Evolutionary conservation across 2,329 filamentous ascomycete genomes (phyloP), one percentile per base, ranked within the genome.

Genomic region (Phyllosticta paracitricarpa): DNA sequence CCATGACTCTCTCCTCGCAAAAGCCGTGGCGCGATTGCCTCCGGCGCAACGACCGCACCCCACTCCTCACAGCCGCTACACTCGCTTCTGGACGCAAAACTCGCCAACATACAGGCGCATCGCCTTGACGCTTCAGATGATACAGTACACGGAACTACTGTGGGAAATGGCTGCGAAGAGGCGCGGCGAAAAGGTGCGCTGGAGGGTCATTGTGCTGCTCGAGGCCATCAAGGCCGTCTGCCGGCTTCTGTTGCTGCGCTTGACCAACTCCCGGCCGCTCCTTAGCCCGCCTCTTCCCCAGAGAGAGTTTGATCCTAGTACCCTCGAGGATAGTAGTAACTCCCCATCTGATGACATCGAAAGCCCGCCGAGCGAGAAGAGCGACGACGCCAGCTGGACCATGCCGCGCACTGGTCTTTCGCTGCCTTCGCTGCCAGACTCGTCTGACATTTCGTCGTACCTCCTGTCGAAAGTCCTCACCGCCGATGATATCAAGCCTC

Each of bases 91-190:
- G 81, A 79, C 80, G 19, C 77, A 80, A 56, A 79, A 80, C 60
- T 86, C 83, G 68, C 79, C 82, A 4, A 80, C 90, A 9, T 99
- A 99, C 74, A 84, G 87, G 63, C 84, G 89, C 63, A 84, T 95
- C 60, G 92, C 93, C 51, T 82, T 92, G 65, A 79, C 91, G 4
- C 78, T 99, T 56, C 91, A 96, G 72, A 88, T 96, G 76, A 89
- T 97, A 26, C 89, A 94, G 67, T 97, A 97, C 71, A 96, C 92
- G 0, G 91, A 99, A 76, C 79, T 99, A 30, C 78, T 99, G n/a
- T 94, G 93, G 83, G 94, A 99, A 73, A 99, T 99, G 94, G 84
- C 89, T 28, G 92, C 92, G 28, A 95, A 96, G 75, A 83, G 93
- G 56, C 86, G 86, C 64, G 89, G 90, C 19, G 91, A 95, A 73